Evolutionary conservation across 208 protist species (phyloP), one percentile per base, ranked within the genome.

Genomic region (Angomonas ambiguus): DNA sequence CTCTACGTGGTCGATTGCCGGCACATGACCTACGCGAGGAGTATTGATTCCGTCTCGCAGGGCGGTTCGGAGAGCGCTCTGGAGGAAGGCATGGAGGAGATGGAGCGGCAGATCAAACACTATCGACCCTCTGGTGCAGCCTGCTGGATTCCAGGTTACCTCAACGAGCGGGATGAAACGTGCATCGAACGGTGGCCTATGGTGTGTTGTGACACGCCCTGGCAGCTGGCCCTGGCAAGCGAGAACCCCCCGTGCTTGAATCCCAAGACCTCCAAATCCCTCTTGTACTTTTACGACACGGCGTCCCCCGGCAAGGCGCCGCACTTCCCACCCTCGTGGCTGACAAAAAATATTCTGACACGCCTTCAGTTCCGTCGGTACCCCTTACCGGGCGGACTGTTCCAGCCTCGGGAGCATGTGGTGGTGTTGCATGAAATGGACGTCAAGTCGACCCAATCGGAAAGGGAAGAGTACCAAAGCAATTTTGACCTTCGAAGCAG

Each of bases 291-390:
- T 3, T 30, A 35, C 25, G 30, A 59, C 20, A 2, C 53, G 13
- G 16, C 3, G 5, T n/a, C 53, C 6, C 25, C 16, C 28, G 20
- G 25, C 53, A 38, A 11, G 24, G 28, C 20, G 34, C 28, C 34
- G 10, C 53, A 10, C 30, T 20, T 13, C 22, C 25, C 53, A 31
- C 53, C 53, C n/a, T 22, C 11, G 5, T 59, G 53, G 53, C 30
- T 30, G 6, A 59, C 22, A 13, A 28, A n/a, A 31, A n/a, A 59
- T 28, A 35, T 59, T 27, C 20, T 59, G 5, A 32, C 20, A 20
- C 28, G 34, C 13, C 30, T 59, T n/a, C 53, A 59, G 24, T 59
- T 59, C 30, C 53, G 53, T 35, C 53, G 53, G 6, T 59, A 38
- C 25, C 53, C 53, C 2, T 31, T 59, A 28, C 53, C 30, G 16